These are phyloP conservation scores for Pleurotus citrinopileatus DNA, from an alignment of 768 basidiomycete genomes.

Conservation along the genomic window DNA sequence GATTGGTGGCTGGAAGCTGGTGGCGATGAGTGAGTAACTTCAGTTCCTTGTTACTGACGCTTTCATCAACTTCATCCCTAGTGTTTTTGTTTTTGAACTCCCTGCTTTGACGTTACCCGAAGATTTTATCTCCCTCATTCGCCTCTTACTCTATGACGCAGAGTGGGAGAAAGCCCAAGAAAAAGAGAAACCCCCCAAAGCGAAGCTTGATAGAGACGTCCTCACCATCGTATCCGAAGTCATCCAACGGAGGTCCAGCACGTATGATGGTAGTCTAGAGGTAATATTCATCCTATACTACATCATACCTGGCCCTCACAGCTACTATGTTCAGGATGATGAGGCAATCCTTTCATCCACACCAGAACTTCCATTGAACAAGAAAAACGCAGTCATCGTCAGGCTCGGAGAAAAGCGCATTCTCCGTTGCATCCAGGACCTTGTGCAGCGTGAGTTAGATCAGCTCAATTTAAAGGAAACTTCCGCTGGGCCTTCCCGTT, in stretches of 20 bases:
- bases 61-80: constrained; percentile 26
- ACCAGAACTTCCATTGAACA: constrained; percentile 37
- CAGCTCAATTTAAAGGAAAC: background rate
- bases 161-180: constrained; percentile 60
- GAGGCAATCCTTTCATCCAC: constrained; percentile 40
- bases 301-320: background rate
- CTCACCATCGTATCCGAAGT: constrained; percentile 47
- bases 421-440: constrained; percentile 30
- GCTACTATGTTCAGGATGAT: constrained; percentile 33
- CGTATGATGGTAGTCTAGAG: constrained; percentile 60
- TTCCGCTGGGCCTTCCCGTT: background rate
- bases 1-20: constrained; percentile 94
- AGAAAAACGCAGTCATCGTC: constrained; percentile 64
- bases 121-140: constrained; percentile 60
- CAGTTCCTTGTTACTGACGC: constrained; percentile 3
- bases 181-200: constrained; percentile 76
- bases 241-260: constrained; percentile 44
- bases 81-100: constrained; percentile 54
- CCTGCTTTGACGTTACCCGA: constrained; percentile 46
- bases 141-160: constrained; percentile 51
- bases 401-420: constrained; percentile 81
- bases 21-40: constrained; percentile 74
- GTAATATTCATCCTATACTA: constrained; percentile 28
- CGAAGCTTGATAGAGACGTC: constrained; percentile 48
- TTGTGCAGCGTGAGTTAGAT: constrained; percentile 13